Percentiles rank a stretch among this genome's conserved stretches.
These are phyloP conservation scores for Macrolepiota albuminosa DNA, from an alignment of 768 basidiomycete species.

Conservation along the genomic window DNA sequence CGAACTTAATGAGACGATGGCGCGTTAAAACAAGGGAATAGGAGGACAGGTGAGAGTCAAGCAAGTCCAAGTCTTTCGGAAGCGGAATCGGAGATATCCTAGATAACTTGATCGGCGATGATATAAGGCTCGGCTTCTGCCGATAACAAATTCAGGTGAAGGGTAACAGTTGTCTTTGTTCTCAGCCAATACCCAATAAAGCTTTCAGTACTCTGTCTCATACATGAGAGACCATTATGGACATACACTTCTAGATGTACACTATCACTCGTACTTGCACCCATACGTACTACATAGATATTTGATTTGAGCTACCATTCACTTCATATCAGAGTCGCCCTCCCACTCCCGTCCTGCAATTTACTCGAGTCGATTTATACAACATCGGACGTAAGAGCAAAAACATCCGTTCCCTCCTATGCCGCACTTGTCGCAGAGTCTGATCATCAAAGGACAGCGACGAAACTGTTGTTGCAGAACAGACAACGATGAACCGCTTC, in stretches of 20 bases:
- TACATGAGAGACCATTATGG: too few relatives aligned
- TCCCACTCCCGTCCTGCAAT: not conserved
- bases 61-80: not conserved
- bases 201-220: too few relatives aligned
- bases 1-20: not conserved
- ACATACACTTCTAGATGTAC: too few relatives aligned
- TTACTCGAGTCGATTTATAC: not conserved
- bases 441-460: constrained; percentile 39
- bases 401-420: not conserved
- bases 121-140: constrained; percentile 8
- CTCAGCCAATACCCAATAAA: too few relatives aligned
- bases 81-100: constrained; percentile 13
- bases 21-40: constrained; percentile 1
- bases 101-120: constrained; percentile 12
- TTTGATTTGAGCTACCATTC: not conserved
- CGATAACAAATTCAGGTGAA: not conserved
- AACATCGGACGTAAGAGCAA: not conserved
- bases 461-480: constrained; percentile 66
- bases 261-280: not conserved
- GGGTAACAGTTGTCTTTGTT: too few relatives aligned
- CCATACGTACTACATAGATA: not conserved
- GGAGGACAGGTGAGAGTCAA: constrained; percentile 2
- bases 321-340: not conserved
- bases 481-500: constrained; percentile 66
- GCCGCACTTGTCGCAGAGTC: too few relatives aligned